A percentile compares a stretch with the other conserved stretches of the same genome.
These are phyloP conservation scores for Botrytis galanthina DNA, from an alignment of 2,329 filamentous ascomycete genomes.

Conservation along the genomic window DNA sequence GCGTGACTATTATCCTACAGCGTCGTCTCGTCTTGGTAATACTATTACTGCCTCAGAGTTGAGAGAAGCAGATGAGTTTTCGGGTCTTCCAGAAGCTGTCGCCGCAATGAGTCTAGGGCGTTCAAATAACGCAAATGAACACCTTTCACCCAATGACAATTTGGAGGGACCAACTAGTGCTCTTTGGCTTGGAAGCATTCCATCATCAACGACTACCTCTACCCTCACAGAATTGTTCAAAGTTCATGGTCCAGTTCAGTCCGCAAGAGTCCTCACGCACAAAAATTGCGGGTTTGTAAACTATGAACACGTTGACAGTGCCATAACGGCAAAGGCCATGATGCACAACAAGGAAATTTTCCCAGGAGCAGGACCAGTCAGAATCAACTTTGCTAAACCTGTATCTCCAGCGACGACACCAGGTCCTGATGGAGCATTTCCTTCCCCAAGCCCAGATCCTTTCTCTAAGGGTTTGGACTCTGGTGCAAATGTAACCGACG, in stretches of 20 bases:
- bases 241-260: constrained; percentile 86
- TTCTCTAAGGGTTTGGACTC: constrained; percentile 59
- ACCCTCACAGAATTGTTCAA: constrained; percentile 95
- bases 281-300: constrained; percentile 99
- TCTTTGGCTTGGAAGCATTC: constrained; percentile 96
- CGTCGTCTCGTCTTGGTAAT: constrained; percentile 70
- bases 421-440: constrained; percentile 81
- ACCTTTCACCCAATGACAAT: constrained; percentile 74
- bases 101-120: constrained; percentile 73
- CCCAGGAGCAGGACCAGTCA: constrained; percentile 87
- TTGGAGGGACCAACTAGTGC: constrained; percentile 89
- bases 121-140: constrained; percentile 64
- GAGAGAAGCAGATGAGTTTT: constrained; percentile 74
- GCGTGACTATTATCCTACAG: constrained; percentile 73
- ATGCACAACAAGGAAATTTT: constrained; percentile 99
- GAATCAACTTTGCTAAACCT: constrained; percentile 97
- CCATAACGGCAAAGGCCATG: constrained; percentile 79
- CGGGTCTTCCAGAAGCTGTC: constrained; percentile 77
- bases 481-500: constrained; percentile 40
- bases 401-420: constrained; percentile 87
- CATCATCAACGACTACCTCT: constrained; percentile 92
- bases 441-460: constrained; percentile 87
- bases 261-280: constrained; percentile 89
- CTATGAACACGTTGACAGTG: constrained; percentile 88
- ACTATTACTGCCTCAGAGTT: constrained; percentile 75